phyloP scores from a whole-genome alignment of 2,329 filamentous ascomycete species.

The Trichoderma simmonsii region DNA sequence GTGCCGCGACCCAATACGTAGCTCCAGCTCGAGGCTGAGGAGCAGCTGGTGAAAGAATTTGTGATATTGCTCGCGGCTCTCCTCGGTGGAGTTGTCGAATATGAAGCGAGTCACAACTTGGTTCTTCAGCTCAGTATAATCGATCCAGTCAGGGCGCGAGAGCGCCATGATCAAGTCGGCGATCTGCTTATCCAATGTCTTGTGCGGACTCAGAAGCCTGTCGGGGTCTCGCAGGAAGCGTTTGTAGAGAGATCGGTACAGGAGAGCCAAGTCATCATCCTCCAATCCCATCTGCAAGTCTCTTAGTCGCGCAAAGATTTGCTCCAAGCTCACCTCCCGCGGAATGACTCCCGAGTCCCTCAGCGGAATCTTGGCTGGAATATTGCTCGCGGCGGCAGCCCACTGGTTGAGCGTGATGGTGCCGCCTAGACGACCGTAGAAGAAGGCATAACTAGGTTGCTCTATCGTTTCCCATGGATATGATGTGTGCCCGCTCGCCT shows the following conservation, averaged over 20 bases:
- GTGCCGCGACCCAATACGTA: slow-evolving; percentile 62
- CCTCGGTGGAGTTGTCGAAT: slow-evolving; percentile 54
- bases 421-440: slow-evolving; percentile 62
- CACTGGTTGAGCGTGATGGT: slow-evolving; percentile 72
- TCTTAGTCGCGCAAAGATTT: slow-evolving; percentile 57
- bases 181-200: slow-evolving; percentile 67
- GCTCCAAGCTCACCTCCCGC: slow-evolving; percentile 57
- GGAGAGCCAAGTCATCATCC: slow-evolving; percentile 55
- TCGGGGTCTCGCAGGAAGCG: slow-evolving; percentile 67
- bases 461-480: slow-evolving; percentile 69
- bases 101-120: slow-evolving; percentile 74
- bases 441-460: slow-evolving; percentile 68
- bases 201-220: slow-evolving; percentile 57
- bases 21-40: slow-evolving; percentile 67
- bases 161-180: slow-evolving; percentile 67
- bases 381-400: slow-evolving; percentile 55
- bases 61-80: slow-evolving; percentile 56
- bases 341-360: slow-evolving; percentile 56
- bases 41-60: slow-evolving; percentile 76
- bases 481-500: slow-evolving; percentile 40
- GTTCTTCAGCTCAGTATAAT: slow-evolving; percentile 67
- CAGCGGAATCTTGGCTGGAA: slow-evolving; percentile 55
- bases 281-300: slow-evolving; percentile 56
- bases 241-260: slow-evolving; percentile 64
- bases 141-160: slow-evolving; percentile 68